A percentile compares a stretch with the other conserved stretches of the same genome.
Conservation (phyloP, 2,329 filamentous ascomycete genomes). For the Fusarium luffae region DNA sequence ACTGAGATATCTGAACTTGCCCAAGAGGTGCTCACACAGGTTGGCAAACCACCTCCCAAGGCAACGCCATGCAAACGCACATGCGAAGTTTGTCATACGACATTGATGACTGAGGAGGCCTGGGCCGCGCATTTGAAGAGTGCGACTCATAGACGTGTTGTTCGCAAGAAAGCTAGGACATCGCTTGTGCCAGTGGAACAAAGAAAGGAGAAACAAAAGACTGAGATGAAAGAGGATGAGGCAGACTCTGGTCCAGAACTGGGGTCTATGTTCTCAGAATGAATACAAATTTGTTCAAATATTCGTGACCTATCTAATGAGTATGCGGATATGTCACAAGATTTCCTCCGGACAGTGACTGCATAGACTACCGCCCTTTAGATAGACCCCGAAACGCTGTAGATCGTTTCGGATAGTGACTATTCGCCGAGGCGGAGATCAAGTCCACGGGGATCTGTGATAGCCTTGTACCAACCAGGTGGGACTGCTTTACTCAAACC, state of each 20-base stretch:
- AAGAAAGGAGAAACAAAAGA: slow-evolving; percentile 1
- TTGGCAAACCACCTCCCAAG: slow-evolving; percentile 58
- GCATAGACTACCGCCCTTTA: no score
- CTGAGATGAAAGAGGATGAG: slow-evolving; percentile 14
- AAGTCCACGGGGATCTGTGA: not conserved
- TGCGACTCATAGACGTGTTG: slow-evolving; percentile 49
- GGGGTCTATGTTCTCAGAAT: slow-evolving; percentile 44
- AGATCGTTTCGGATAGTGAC: slow-evolving; percentile 2
- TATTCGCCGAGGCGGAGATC: not conserved
- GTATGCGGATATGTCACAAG: not conserved
- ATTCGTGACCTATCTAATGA: no score
- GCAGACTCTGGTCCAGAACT: slow-evolving; percentile 45
- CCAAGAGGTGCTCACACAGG: slow-evolving; percentile 65
- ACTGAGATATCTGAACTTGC: slow-evolving; percentile 60
- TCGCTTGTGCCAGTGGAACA: slow-evolving; percentile 51
- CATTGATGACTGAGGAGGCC: slow-evolving; percentile 65
- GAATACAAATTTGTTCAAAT: slow-evolving; percentile 4
- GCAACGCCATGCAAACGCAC: slow-evolving; percentile 67
- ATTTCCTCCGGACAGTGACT: not conserved
- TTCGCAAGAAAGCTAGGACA: slow-evolving; percentile 52
- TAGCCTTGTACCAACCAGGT: not conserved
- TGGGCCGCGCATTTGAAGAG: slow-evolving; percentile 55
- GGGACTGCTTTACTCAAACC: not conserved
- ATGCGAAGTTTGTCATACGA: slow-evolving; percentile 79
- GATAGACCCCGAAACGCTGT: not conserved